Conservation (phyloP, 768 basidiomycete species). For the Serendipita indica region DNA sequence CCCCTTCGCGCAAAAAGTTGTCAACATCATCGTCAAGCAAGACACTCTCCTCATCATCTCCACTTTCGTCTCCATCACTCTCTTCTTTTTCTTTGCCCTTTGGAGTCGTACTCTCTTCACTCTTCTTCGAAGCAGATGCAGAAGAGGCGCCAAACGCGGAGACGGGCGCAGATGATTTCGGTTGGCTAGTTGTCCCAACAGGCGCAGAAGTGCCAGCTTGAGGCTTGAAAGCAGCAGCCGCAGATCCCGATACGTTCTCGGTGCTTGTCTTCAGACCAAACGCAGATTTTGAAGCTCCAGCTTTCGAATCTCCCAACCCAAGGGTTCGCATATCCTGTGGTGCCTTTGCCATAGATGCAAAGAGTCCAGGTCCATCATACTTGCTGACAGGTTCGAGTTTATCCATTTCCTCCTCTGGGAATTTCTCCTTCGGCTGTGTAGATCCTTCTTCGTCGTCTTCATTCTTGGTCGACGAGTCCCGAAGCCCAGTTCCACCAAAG, state of each 20-base stretch:
- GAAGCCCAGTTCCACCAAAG: not conserved
- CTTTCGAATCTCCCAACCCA: not conserved
- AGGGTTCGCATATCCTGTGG: not conserved
- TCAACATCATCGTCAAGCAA: not conserved
- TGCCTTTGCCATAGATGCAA: not conserved
- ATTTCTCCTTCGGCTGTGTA: slow-evolving; percentile 2
- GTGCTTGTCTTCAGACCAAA: not conserved
- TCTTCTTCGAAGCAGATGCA: slow-evolving; percentile 16
- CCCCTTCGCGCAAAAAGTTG: slow-evolving; percentile 13
- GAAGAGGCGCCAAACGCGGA: not conserved
- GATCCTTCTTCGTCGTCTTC: slow-evolving; percentile 14
- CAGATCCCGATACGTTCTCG: not conserved
- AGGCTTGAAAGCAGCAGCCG: not conserved
- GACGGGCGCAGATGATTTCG: not conserved
- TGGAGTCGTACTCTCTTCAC: slow-evolving; percentile 19
- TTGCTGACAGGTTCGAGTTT: slow-evolving; percentile 6
- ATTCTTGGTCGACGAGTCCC: not conserved
- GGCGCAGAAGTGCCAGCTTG: not conserved
- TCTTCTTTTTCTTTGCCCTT: slow-evolving; percentile 16
- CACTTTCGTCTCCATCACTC: slow-evolving; percentile 22
- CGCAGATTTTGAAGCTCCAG: not conserved
- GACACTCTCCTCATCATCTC: slow-evolving; percentile 13
- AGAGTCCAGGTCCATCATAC: not conserved
- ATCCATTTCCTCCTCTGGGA: slow-evolving; percentile 12
- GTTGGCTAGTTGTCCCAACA: not conserved